phyloP scores from a whole-genome alignment of 2,329 filamentous ascomycete genomes.

The Onygenales sp. region DNA sequence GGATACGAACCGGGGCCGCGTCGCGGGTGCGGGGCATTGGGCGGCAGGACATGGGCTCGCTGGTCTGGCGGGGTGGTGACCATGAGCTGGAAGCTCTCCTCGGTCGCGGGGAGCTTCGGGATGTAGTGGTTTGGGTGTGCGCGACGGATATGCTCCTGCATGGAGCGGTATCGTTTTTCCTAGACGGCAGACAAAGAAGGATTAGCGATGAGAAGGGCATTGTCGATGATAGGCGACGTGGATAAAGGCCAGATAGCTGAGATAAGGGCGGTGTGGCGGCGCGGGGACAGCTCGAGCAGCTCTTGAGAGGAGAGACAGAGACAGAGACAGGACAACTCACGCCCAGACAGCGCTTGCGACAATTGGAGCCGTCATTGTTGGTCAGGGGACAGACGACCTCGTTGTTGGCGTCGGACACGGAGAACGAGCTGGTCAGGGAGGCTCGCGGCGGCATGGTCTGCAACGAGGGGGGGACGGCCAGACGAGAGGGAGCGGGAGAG shows the following conservation, averaged over 20 bases:
- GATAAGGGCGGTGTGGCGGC: background rate
- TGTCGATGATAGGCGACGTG: background rate
- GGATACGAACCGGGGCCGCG: slow-evolving; percentile 7
- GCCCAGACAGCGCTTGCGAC: slow-evolving; percentile 93
- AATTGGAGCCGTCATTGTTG: slow-evolving; percentile 94
- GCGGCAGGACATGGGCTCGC: slow-evolving; percentile 46
- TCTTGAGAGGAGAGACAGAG: slow-evolving; percentile 4
- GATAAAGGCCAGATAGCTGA: background rate
- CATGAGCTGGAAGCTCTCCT: slow-evolving; percentile 96
- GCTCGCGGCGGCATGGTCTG: slow-evolving; percentile 72
- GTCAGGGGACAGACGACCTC: slow-evolving; percentile 93
- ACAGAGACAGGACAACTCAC: slow-evolving; percentile 54
- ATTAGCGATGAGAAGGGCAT: background rate
- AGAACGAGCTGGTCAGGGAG: slow-evolving; percentile 81
- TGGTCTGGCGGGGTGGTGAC: slow-evolving; percentile 79
- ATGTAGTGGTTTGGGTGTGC: slow-evolving; percentile 97
- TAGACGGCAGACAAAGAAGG: slow-evolving; percentile 31
- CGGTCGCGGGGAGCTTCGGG: slow-evolving; percentile 91
- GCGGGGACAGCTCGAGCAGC: background rate
- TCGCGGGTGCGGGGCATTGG: slow-evolving; percentile 13
- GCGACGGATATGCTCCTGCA: slow-evolving; percentile 98
- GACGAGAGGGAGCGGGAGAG: slow-evolving; percentile 1
- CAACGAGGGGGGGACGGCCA: no score
- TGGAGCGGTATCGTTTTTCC: slow-evolving; percentile 95
- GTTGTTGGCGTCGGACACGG: slow-evolving; percentile 82